Evolutionary conservation across 2,329 filamentous ascomycete species (phyloP).

Genomic region (Talaromyces sp.): DNA sequence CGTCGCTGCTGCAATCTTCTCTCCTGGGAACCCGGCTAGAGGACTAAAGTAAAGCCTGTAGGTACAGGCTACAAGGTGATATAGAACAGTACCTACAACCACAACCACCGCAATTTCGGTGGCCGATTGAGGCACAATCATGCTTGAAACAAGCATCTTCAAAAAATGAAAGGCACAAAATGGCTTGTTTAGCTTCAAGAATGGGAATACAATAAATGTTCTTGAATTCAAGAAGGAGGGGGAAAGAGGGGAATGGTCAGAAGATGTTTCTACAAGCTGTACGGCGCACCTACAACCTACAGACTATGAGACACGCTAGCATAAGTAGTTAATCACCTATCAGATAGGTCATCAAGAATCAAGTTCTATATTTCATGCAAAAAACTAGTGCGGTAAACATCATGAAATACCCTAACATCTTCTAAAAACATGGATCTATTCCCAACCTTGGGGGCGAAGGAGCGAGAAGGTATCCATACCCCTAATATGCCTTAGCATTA

Average conservation of each 20-base stretch:
- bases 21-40: slow-evolving; percentile 34
- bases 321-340: background rate
- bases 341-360: background rate
- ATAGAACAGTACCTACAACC: background rate
- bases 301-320: background rate
- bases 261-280: background rate
- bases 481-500: background rate
- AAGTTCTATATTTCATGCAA: background rate
- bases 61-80: slow-evolving; percentile 14
- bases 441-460: background rate
- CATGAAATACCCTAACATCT: background rate
- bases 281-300: background rate
- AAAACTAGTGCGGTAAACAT: background rate
- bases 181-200: background rate
- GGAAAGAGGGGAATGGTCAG: background rate
- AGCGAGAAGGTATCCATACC: background rate
- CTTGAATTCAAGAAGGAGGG: background rate
- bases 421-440: background rate
- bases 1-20: slow-evolving; percentile 34
- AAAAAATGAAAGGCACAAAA: background rate
- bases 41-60: slow-evolving; percentile 38
- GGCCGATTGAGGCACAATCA: background rate
- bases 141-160: background rate
- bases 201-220: background rate
- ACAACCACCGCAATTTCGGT: background rate